Conservation (phyloP, 257 asterid species). For the Thymus mandschuricus region DNA sequence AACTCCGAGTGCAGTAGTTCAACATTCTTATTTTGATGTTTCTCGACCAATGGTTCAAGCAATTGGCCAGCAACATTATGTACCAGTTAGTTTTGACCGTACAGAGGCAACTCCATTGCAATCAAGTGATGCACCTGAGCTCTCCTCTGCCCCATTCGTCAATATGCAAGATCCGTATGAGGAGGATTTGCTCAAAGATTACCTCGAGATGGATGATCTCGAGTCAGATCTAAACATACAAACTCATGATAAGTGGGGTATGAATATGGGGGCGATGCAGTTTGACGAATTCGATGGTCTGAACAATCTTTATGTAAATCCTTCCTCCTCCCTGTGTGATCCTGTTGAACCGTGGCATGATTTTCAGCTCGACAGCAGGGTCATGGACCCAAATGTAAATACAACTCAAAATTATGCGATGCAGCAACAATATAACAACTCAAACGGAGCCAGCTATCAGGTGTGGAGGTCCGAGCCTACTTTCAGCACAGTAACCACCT, state of each 20-base stretch:
- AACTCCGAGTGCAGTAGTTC: conserved; percentile 43
- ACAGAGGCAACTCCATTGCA: conserved; percentile 46
- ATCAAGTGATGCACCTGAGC: conserved; percentile 54
- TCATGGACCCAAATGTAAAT: conserved; percentile 29
- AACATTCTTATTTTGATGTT: conserved; percentile 40
- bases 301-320: conserved; percentile 53
- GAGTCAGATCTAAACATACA: conserved; percentile 46
- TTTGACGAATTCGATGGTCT: conserved; percentile 57
- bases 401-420: conserved; percentile 28
- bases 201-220: conserved; percentile 82
- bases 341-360: conserved; percentile 37
- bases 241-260: conserved; percentile 29
- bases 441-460: conserved; percentile 42
- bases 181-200: conserved; percentile 72
- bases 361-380: conserved; percentile 40
- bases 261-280: conserved; percentile 39
- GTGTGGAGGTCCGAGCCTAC: conserved; percentile 55
- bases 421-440: conserved; percentile 41
- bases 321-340: conserved; percentile 40
- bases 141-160: conserved; percentile 41
- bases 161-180: conserved; percentile 34
- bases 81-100: conserved; percentile 43
- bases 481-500: conserved; percentile 35
- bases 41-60: conserved; percentile 35
- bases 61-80: conserved; percentile 32